phyloP scores from a whole-genome alignment of 495 filamentous ascomycete species.

The Penicillium pulvis region DNA sequence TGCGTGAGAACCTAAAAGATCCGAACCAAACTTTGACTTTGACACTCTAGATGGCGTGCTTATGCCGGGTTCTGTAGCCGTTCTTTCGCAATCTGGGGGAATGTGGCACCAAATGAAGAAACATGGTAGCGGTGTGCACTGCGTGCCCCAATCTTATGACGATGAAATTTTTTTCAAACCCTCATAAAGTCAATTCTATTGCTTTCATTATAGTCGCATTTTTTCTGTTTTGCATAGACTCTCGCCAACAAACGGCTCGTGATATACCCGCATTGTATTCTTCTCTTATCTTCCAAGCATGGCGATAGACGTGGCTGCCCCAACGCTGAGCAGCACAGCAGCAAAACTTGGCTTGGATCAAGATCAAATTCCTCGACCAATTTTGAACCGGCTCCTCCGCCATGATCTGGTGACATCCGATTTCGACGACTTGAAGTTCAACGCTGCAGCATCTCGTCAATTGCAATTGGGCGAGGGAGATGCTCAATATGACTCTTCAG shows the following conservation, averaged over 20 bases:
- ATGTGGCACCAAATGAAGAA: slow-evolving; percentile 22
- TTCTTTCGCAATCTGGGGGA: slow-evolving; percentile 23
- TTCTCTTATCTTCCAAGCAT: slow-evolving; percentile 9
- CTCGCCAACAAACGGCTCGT: not conserved
- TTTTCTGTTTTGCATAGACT: not conserved
- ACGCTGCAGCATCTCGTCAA: slow-evolving; percentile 40
- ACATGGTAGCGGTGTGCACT: slow-evolving; percentile 13
- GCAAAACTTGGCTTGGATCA: slow-evolving; percentile 3
- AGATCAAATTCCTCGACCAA: slow-evolving; percentile 4
- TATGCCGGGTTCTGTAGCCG: slow-evolving; percentile 13
- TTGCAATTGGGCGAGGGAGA: slow-evolving; percentile 16
- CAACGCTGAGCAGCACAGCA: slow-evolving; percentile 1
- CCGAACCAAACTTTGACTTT: slow-evolving; percentile 10
- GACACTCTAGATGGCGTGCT: slow-evolving; percentile 27
- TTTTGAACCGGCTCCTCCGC: slow-evolving; percentile 22
- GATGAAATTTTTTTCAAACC: not conserved
- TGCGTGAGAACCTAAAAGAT: not conserved
- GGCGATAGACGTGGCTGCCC: slow-evolving; percentile 12
- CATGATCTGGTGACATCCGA: slow-evolving; percentile 38
- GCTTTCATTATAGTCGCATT: not conserved
- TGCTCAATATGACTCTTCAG: slow-evolving; percentile 7
- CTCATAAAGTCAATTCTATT: not conserved
- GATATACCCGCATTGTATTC: not conserved
- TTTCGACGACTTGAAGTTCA: slow-evolving; percentile 36
- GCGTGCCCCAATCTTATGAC: not conserved